Evolutionary conservation across 345 rosid species (phyloP).

Genomic region (Acer yangbiense): DNA sequence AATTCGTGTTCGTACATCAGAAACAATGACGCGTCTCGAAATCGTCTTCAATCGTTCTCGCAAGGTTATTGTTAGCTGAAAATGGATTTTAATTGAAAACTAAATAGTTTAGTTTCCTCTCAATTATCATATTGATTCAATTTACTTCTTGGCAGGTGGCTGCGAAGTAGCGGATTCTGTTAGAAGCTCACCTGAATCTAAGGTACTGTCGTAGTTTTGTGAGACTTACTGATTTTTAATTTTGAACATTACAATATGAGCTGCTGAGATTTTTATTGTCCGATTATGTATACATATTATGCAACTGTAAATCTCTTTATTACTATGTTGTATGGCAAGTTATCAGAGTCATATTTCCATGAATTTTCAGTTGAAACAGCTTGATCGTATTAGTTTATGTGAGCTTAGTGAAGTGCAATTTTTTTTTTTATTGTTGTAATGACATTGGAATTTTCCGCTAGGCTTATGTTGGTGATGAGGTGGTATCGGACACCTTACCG

Average conservation of each 20-base stretch:
- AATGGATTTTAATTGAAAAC: background rate
- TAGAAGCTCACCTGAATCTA: conserved; percentile 21
- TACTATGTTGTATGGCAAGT: background rate
- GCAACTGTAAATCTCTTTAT: background rate
- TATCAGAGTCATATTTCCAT: background rate
- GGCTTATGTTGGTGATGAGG: conserved; percentile 33
- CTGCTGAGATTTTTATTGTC: background rate
- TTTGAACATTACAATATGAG: background rate
- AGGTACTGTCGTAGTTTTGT: conserved; percentile 26
- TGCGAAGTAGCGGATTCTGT: conserved; percentile 16
- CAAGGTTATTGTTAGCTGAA: conserved; percentile 30
- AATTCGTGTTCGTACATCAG: conserved; percentile 11
- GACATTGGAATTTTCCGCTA: conserved; percentile 25
- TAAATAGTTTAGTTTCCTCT: too few species aligned
- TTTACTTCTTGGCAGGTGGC: conserved; percentile 38
- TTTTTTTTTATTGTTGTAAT: conserved; percentile 2
- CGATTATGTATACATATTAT: background rate
- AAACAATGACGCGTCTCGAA: conserved; percentile 8
- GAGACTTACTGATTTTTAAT: background rate
- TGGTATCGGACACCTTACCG: conserved; percentile 46
- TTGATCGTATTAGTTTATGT: background rate
- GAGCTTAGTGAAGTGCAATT: background rate
- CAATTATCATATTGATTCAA: conserved; percentile 1
- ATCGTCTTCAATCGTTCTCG: conserved; percentile 24
- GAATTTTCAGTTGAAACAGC: background rate